These are phyloP conservation scores for Boletellus emodensis DNA, from an alignment of 768 basidiomycete genomes.

Conservation along the genomic window DNA sequence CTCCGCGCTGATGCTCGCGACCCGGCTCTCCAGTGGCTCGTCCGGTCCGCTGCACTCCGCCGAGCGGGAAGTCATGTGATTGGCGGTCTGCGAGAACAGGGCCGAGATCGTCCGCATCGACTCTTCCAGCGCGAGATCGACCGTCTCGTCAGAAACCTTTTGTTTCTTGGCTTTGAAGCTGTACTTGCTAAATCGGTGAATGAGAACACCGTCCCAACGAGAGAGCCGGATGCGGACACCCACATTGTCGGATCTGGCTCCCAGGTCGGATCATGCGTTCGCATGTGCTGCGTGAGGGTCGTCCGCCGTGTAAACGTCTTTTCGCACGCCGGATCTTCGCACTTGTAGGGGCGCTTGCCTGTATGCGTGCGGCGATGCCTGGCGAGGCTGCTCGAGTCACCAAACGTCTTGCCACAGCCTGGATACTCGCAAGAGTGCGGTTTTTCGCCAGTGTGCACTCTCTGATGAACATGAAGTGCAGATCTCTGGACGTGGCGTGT, in stretches of 20 bases:
- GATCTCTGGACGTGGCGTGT: conserved; percentile 56
- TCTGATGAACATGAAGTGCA: conserved; percentile 81
- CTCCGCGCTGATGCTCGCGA: conserved; percentile 76
- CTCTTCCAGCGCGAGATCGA: conserved; percentile 61
- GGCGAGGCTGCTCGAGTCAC: conserved; percentile 88
- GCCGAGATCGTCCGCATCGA: conserved; percentile 74
- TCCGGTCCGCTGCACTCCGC: conserved; percentile 32
- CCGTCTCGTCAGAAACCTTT: conserved; percentile 47
- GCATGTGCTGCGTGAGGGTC: conserved; percentile 83
- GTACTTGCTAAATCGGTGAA: conserved; percentile 52
- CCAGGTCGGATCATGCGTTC: conserved; percentile 81
- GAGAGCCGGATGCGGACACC: conserved; percentile 26
- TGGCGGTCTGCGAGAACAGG: conserved; percentile 50
- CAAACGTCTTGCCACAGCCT: conserved; percentile 82
- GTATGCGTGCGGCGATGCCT: conserved; percentile 88
- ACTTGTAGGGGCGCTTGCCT: conserved; percentile 82
- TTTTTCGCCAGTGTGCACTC: conserved; percentile 91
- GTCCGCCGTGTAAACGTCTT: conserved; percentile 87
- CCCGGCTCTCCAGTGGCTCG: conserved; percentile 53
- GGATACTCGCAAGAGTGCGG: conserved; percentile 90
- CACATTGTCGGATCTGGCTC: conserved; percentile 81
- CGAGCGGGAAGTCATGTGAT: conserved; percentile 29
- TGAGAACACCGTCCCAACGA: conserved; percentile 10
- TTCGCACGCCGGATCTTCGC: conserved; percentile 76
- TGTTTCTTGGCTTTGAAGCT: conserved; percentile 73